Evolutionary conservation across 345 rosid species (phyloP).

Genomic region (Turnera subulata): DNA sequence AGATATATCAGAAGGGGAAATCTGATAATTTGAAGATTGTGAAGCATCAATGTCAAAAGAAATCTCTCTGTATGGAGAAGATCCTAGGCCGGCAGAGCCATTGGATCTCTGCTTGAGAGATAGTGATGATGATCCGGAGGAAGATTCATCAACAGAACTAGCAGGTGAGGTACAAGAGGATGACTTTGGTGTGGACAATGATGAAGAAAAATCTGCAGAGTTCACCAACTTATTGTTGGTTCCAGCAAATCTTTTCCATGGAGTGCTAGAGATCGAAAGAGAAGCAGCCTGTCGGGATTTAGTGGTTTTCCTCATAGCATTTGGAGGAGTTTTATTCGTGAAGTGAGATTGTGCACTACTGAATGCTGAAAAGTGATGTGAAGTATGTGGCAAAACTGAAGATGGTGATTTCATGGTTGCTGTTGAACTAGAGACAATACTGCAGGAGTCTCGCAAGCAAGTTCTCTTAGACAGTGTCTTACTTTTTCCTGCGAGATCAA

Average conservation of each 20-base stretch:
- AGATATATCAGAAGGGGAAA: neutral
- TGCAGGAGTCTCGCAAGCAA: conserved; percentile 15
- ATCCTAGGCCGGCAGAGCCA: neutral
- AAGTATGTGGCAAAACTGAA: conserved; percentile 9
- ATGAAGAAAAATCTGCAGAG: conserved; percentile 15
- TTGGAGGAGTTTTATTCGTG: conserved; percentile 19
- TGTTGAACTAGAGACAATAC: conserved; percentile 7
- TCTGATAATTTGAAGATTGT: conserved; percentile 12
- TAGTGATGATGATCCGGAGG: conserved; percentile 17
- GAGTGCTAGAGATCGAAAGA: conserved; percentile 16
- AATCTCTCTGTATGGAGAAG: conserved; percentile 6
- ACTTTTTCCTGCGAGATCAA: conserved; percentile 25
- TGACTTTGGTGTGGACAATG: conserved; percentile 18
- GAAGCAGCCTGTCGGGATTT: conserved; percentile 7
- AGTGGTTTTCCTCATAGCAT: conserved; percentile 19
- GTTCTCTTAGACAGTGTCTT: conserved; percentile 20
- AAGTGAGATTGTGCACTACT: conserved; percentile 6
- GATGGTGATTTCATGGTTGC: conserved; percentile 22
- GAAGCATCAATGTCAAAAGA: conserved; percentile 9
- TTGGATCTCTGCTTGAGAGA: conserved; percentile 12
- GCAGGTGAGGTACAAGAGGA: conserved; percentile 20
- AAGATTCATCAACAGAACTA: conserved; percentile 19
- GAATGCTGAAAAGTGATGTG: conserved; percentile 5
- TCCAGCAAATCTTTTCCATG: conserved; percentile 13
- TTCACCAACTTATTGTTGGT: conserved; percentile 8